phyloP scores from a whole-genome alignment of 352 stramenopile genomes.

The Phytophthora boehmeriae region DNA sequence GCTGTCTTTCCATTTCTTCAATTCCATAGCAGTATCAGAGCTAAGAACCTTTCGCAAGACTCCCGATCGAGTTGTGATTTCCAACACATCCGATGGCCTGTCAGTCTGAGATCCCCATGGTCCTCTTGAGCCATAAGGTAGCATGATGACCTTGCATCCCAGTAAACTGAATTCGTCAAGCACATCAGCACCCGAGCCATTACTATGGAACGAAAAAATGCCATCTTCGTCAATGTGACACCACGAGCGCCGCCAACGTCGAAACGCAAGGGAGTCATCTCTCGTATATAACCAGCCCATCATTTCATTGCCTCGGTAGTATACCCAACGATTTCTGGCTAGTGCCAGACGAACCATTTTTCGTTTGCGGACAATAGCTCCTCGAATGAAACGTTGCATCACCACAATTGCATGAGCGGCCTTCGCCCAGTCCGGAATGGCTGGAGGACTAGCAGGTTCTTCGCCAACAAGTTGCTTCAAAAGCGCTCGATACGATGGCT shows the following conservation, averaged over 20 bases:
- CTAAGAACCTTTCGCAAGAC: conserved; percentile 67
- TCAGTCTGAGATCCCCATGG: conserved; percentile 44
- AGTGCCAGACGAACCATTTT: conserved; percentile 69
- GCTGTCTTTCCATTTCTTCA: conserved; percentile 76
- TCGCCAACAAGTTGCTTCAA: conserved; percentile 81
- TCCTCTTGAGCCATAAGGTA: conserved; percentile 53
- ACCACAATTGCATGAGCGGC: conserved; percentile 77
- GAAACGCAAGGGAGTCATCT: conserved; percentile 86
- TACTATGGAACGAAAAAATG: conserved; percentile 72
- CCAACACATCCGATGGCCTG: conserved; percentile 48
- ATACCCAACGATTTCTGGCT: conserved; percentile 59
- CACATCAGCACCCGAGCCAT: conserved; percentile 67
- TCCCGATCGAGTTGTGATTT: conserved; percentile 60
- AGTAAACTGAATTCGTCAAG: conserved; percentile 71
- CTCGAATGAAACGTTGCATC: conserved; percentile 83
- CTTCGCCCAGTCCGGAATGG: conserved; percentile 71
- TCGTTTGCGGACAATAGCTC: conserved; percentile 67
- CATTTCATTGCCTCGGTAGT: conserved; percentile 62
- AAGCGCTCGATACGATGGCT: conserved; percentile 75
- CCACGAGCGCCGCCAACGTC: conserved; percentile 82
- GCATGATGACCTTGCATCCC: conserved; percentile 71
- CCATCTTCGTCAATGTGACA: conserved; percentile 78
- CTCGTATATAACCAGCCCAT: conserved; percentile 87
- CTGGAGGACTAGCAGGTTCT: conserved; percentile 41
- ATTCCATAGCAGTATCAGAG: conserved; percentile 54